phyloP scores from a whole-genome alignment of 331 rosid species.

The Pyracantha coccinea region DNA sequence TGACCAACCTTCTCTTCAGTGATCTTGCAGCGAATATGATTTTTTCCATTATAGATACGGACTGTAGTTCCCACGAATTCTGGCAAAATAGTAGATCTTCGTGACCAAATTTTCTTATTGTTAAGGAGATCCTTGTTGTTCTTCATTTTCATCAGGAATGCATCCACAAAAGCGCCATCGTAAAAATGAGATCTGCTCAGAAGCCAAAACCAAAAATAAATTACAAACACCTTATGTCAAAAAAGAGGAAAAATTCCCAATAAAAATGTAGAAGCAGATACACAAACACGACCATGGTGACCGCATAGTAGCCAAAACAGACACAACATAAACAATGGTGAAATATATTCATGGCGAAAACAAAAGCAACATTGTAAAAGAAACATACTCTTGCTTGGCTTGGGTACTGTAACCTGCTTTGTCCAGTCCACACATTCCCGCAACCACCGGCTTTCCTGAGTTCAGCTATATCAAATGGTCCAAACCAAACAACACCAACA shows the following conservation, averaged over 20 bases:
- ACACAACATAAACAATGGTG: background rate
- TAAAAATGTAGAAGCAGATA: background rate
- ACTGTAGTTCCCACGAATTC: constrained; percentile 21
- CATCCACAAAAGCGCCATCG: constrained; percentile 23
- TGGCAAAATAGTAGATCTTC: constrained; percentile 21
- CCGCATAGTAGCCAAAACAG: background rate
- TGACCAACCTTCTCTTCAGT: constrained; percentile 27
- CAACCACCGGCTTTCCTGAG: background rate
- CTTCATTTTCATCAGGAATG: constrained; percentile 23
- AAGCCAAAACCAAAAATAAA: background rate
- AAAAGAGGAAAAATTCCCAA: background rate
- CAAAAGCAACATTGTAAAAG: background rate
- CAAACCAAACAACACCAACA: background rate
- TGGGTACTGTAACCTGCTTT: constrained; percentile 1
- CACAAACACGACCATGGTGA: background rate
- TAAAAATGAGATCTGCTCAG: constrained; percentile 6
- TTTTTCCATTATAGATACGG: constrained; percentile 17
- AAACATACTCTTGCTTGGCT: constrained; percentile 14
- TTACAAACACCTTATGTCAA: background rate
- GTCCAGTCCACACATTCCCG: background rate
- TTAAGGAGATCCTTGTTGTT: constrained; percentile 14
- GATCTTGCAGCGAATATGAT: constrained; percentile 18
- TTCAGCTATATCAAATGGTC: constrained; percentile 1
- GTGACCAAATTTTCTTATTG: constrained; percentile 23
- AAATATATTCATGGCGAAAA: background rate